Evolutionary conservation across 2,329 filamentous ascomycete species (phyloP), one percentile per base, ranked within the genome.

Genomic region (Sporothrix brasiliensis): DNA sequence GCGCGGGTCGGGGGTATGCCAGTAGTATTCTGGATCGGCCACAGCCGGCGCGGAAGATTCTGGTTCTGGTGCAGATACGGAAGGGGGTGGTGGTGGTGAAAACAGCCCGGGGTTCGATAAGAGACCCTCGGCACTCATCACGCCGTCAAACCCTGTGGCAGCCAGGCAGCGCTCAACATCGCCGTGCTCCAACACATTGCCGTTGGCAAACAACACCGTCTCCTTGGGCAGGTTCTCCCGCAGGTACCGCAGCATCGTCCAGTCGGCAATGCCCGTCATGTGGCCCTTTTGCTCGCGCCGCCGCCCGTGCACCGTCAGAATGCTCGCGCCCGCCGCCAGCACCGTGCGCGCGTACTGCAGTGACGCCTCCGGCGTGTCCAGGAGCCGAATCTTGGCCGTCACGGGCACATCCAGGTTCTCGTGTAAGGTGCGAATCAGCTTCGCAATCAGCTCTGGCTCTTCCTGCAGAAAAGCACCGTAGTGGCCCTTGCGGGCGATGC

Each of bases 121-220:
- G 77, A 97, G 97, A 0, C 93, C 95, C 80, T 99, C 95, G 5
- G 95, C 95, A 74, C 91, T 94, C 95, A 99, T 98, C 67, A 99
- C 88, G 21, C 87, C 95, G 79, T 99, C 95, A 1, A 90, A 94
- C 0, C 94, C 93, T 0, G 95, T 99, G 4, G 85, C 92, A 66
- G 89, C 87, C 24, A 99, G 82, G 77, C 94, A 98, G 24, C 82
- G 82, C 67, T 90, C 86, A 13, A 99, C 83, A 78, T 99, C 94
- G 0, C 84, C 89, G 71, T 91, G 86, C 78, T 92, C 91, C 71
- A 99, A 82, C 49, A 97, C 90, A 77, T 99, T 99, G 14, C 95
- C 95, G 79, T 99, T 99, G 3, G 95, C 95, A 78, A 99, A 98
- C 2, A 99, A 88, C 30, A 99, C 95, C 9, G 93, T 96, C 63